Evolutionary conservation across 2,329 filamentous ascomycete genomes (phyloP), one percentile per base, ranked within the genome.

Genomic region (Pseudogymnoascus sp.): DNA sequence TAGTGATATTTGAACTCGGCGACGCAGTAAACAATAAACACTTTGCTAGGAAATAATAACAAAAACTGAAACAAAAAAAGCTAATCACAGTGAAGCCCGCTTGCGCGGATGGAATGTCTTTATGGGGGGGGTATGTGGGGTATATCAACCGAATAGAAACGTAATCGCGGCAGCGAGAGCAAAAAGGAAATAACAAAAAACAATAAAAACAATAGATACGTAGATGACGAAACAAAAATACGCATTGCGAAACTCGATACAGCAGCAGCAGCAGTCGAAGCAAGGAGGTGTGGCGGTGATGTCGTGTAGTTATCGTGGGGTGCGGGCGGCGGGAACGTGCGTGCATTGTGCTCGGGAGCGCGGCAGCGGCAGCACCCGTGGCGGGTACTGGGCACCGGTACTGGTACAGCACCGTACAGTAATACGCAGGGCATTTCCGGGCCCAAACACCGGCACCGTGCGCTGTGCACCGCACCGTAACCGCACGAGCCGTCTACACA

Each of bases 41-140:
- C 23, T 54, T 31, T 31, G 47, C 26, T 5, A 54, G 23, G 26
- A 54, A 31, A 54, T 54, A 54, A 54, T 31, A 16, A 16, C 47
- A 54, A 31, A 54, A 54, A 2, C 23, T n/a, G 31, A 16, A 54
- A 54, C 4, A 14, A 31, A 54, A 54, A 45, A 54, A 54, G 47
- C 14, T 54, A 54, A 54, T 54, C 47, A 54, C 47, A 54, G 47
- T 31, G 47, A 54, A 54, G 47, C 47, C 47, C 47, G 47, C 47
- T 54, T 16, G 47, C 47, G 47, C 47, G 47, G 47, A 54, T 54
- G 47, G 47, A 31, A 54, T 54, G 47, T 54, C 47, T 54, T 54
- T 54, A 54, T 29, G 47, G 47, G 26, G 47, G 26, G 45, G 47
- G 47, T 21, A 23, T 21, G 40, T 21, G 23, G 45, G 14, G 14